A percentile compares a stretch with the other conserved stretches of the same genome.
Evolutionary conservation across 2,329 filamentous ascomycete species (phyloP).

Genomic region (Arthrobotrys iridis): DNA sequence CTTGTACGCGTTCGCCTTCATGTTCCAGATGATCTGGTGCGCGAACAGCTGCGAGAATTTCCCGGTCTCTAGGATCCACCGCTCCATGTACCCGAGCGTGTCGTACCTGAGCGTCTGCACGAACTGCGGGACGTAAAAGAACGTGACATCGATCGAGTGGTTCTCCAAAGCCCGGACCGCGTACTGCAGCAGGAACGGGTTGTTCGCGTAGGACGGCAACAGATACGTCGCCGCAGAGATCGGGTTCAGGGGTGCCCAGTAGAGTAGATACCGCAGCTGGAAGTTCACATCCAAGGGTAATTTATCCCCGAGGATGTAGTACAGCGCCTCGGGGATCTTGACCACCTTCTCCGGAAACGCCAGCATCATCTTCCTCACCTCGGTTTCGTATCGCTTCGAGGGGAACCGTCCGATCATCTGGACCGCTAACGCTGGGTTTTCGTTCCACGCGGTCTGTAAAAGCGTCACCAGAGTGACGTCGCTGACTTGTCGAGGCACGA

Average conservation of each 20-base stretch:
- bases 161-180: constrained; percentile 94
- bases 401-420: constrained; percentile 83
- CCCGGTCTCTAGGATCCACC: constrained; percentile 95
- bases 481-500: constrained; percentile 61
- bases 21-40: constrained; percentile 99
- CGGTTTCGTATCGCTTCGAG: constrained; percentile 75
- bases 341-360: constrained; percentile 86
- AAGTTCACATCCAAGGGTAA: constrained; percentile 81
- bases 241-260: constrained; percentile 91
- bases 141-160: constrained; percentile 94
- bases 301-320: constrained; percentile 79
- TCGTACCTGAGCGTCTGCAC: constrained; percentile 96
- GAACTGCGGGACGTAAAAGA: constrained; percentile 99
- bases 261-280: constrained; percentile 88
- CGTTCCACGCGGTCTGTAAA: constrained; percentile 84
- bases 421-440: constrained; percentile 86
- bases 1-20: constrained; percentile 99
- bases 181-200: constrained; percentile 94
- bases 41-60: constrained; percentile 98
- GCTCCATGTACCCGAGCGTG: constrained; percentile 88
- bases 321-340: constrained; percentile 80
- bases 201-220: constrained; percentile 85
- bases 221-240: constrained; percentile 94
- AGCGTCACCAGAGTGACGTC: constrained; percentile 68
- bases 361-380: constrained; percentile 81